These are phyloP conservation scores for Gastrolobium villosum DNA, from an alignment of 306 rosid species.

Conservation along the genomic window DNA sequence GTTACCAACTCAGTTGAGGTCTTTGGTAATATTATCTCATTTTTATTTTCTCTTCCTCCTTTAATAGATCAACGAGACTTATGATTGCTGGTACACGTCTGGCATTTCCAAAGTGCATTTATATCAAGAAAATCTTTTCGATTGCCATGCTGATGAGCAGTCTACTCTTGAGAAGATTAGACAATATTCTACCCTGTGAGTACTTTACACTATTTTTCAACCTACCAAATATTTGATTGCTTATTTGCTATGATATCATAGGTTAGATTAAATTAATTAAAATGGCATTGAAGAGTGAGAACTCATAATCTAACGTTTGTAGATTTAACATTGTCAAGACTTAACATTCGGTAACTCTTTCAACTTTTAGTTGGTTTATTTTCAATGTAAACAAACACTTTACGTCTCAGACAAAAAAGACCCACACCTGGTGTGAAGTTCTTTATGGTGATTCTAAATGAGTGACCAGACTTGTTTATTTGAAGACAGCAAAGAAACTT, in stretches of 20 bases:
- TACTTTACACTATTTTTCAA: constrained; percentile 42
- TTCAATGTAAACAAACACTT: not conserved
- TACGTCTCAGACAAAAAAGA: not conserved
- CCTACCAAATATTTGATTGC: constrained; percentile 36
- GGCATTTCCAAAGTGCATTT: constrained; percentile 82
- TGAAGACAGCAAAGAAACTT: constrained; percentile 20
- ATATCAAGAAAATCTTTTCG: constrained; percentile 70
- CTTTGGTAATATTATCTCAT: constrained; percentile 17
- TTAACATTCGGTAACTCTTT: constrained; percentile 3
- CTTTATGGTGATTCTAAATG: not conserved
- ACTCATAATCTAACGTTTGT: constrained; percentile 35
- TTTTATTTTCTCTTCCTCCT: constrained; percentile 45
- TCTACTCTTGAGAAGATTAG: constrained; percentile 72
- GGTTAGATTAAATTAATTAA: constrained; percentile 27
- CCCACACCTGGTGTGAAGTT: not conserved
- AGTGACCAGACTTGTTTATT: not conserved
- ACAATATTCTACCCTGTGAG: constrained; percentile 77
- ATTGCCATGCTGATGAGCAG: constrained; percentile 83
- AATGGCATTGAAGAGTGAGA: constrained; percentile 23
- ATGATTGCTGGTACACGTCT: constrained; percentile 89
- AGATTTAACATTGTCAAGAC: constrained; percentile 25
- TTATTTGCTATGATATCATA: constrained; percentile 31
- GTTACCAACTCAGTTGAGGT: constrained; percentile 4
- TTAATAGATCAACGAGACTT: constrained; percentile 83
- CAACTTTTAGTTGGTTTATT: constrained; percentile 7